A percentile compares a stretch with the other conserved stretches of the same genome.
phyloP scores from a whole-genome alignment of 176 grass and related monocot genomes.

The Cymbopogon citratus region DNA sequence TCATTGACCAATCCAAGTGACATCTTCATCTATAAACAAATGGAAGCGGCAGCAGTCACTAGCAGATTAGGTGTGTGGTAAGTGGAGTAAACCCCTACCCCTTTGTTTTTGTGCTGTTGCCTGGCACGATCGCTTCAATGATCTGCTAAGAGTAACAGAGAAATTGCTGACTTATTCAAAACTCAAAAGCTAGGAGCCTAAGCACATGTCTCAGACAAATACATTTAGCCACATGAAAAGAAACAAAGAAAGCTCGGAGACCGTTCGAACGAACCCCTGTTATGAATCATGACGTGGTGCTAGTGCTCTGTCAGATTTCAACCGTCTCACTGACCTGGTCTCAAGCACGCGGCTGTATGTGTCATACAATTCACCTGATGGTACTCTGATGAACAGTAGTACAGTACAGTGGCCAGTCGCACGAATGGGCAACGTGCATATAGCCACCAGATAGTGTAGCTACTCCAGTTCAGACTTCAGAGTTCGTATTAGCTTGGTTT shows the following conservation, averaged over 20 bases:
- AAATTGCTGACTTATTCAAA: neutral
- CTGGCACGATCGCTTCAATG: neutral
- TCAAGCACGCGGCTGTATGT: neutral
- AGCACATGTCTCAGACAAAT: neutral
- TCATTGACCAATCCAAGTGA: constrained; percentile 23
- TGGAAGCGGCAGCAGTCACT: constrained; percentile 21
- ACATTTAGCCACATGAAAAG: neutral
- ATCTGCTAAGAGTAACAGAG: neutral
- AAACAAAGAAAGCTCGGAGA: neutral
- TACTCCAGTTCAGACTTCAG: neutral
- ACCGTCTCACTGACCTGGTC: constrained; percentile 14
- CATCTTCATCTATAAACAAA: constrained; percentile 15
- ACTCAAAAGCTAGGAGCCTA: neutral
- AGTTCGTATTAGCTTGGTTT: neutral
- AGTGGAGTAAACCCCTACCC: neutral
- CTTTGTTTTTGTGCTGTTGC: constrained; percentile 15
- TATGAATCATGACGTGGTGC: neutral
- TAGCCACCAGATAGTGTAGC: neutral
- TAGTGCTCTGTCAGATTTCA: neutral
- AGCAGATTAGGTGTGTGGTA: constrained; percentile 19
- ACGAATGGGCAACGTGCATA: neutral
- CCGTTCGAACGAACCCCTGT: neutral
- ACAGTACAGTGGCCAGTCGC: neutral
- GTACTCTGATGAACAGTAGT: neutral
- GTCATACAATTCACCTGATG: neutral